Evolutionary conservation across 2,329 filamentous ascomycete genomes (phyloP).

Genomic region (Colletotrichum nymphaeae): DNA sequence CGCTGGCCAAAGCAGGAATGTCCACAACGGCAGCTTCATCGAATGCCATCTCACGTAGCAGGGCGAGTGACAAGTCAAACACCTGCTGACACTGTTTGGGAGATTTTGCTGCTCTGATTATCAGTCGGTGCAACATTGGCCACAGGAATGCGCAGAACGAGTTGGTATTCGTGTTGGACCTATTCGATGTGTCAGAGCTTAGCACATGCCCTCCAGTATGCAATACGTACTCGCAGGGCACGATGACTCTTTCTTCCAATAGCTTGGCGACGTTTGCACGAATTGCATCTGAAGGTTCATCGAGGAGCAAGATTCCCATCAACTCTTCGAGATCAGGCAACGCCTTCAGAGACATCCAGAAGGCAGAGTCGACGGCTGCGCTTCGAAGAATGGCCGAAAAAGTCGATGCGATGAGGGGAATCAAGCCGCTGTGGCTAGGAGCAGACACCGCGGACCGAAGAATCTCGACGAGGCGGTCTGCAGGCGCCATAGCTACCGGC

Average conservation of each 20-base stretch:
- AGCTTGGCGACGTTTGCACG: conserved; percentile 49
- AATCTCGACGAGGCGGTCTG: conserved; percentile 44
- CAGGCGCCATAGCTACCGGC: conserved; percentile 39
- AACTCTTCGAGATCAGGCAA: conserved; percentile 42
- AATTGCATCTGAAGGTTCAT: conserved; percentile 49
- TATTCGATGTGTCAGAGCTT: conserved; percentile 33
- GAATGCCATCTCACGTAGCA: conserved; percentile 51
- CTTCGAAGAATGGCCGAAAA: conserved; percentile 54
- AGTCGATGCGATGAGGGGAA: conserved; percentile 42
- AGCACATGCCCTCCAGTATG: conserved; percentile 28
- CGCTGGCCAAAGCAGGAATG: conserved; percentile 39
- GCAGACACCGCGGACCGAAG: conserved; percentile 37
- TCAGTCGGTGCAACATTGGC: conserved; percentile 53
- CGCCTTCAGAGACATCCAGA: conserved; percentile 52
- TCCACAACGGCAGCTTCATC: conserved; percentile 31
- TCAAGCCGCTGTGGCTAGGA: conserved; percentile 18
- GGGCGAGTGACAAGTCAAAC: conserved; percentile 52
- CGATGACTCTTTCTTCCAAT: conserved; percentile 44
- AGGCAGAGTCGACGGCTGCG: conserved; percentile 49
- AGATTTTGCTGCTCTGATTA: conserved; percentile 47
- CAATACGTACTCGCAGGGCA: conserved; percentile 28
- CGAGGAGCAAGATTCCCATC: conserved; percentile 50
- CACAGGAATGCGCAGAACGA: conserved; percentile 60
- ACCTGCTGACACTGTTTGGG: conserved; percentile 56
- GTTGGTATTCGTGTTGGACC: conserved; percentile 43